phyloP scores from a whole-genome alignment of 2,329 filamentous ascomycete genomes.

The Nemania sp. region DNA sequence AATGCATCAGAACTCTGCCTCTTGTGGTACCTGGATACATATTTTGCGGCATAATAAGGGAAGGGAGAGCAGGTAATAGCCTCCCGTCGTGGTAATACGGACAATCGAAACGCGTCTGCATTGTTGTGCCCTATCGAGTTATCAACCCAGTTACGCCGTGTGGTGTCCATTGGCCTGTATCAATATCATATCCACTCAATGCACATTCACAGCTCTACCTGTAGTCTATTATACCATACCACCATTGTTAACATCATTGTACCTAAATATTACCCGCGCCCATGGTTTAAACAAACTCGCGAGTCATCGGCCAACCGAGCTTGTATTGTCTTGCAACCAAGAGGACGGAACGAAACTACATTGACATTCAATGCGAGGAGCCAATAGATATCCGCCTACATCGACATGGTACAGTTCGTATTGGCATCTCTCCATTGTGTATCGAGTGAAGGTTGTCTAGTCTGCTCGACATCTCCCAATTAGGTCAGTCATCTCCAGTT shows the following conservation, averaged over 20 bases:
- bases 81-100: neutral
- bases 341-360: constrained; percentile 1
- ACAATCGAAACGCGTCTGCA: constrained; percentile 6
- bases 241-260: neutral
- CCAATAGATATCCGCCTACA: neutral
- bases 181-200: constrained; percentile 18
- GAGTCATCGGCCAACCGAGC: neutral
- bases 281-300: neutral
- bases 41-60: constrained; percentile 3
- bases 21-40: neutral
- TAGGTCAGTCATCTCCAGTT: neutral
- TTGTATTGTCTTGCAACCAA: neutral
- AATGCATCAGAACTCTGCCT: neutral
- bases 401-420: neutral
- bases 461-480: neutral
- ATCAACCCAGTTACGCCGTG: neutral
- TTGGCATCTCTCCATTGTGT: neutral
- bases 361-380: constrained; percentile 1
- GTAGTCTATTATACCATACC: neutral
- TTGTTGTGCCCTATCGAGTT: neutral
- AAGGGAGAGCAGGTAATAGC: neutral
- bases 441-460: neutral
- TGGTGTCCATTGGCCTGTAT: constrained; percentile 11
- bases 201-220: constrained; percentile 15
- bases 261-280: neutral